These are phyloP conservation scores for Pyricularia sp. DNA, from an alignment of 2,329 filamentous ascomycete genomes.

Conservation along the genomic window DNA sequence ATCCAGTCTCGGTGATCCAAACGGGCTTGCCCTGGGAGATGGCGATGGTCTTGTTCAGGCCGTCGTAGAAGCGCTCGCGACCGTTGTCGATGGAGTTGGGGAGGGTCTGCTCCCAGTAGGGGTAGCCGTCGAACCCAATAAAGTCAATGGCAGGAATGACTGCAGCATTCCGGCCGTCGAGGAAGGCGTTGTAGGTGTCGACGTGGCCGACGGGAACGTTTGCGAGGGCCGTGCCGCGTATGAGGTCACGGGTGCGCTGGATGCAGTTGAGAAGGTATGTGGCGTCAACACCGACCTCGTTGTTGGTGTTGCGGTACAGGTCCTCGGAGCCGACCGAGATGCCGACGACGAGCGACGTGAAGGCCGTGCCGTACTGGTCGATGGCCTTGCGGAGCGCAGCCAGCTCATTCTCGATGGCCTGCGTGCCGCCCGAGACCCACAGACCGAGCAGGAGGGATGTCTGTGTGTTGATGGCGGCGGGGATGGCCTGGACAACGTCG, in stretches of 20 bases:
- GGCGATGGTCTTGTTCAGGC: conserved; percentile 27
- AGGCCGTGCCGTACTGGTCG: conserved; percentile 31
- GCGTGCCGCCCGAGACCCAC: conserved; percentile 42
- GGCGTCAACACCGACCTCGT: conserved; percentile 48
- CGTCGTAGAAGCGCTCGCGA: conserved; percentile 37
- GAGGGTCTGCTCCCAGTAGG: conserved; percentile 47
- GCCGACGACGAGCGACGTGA: conserved; percentile 45
- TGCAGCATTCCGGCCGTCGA: conserved; percentile 40
- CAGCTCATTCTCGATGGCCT: conserved; percentile 43
- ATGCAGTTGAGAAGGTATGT: conserved; percentile 51
- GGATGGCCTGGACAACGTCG: conserved; percentile 70
- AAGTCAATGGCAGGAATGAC: conserved; percentile 51
- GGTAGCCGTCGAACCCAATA: conserved; percentile 51
- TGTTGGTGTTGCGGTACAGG: conserved; percentile 47
- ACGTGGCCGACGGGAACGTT: conserved; percentile 47
- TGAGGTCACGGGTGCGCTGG: conserved; percentile 43
- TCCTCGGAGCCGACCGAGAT: conserved; percentile 55
- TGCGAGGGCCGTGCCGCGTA: conserved; percentile 30
- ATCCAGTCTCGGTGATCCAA: conserved; percentile 21
- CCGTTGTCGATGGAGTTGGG: conserved; percentile 41
- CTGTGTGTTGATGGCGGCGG: conserved; percentile 49
- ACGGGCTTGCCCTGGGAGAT: conserved; percentile 19
- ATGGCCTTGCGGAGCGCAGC: conserved; percentile 44
- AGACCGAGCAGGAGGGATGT: conserved; percentile 50
- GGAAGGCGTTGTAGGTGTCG: conserved; percentile 53